Conservation (phyloP, 2,329 filamentous ascomycete genomes). For the Talaromyces verruculosus region DNA sequence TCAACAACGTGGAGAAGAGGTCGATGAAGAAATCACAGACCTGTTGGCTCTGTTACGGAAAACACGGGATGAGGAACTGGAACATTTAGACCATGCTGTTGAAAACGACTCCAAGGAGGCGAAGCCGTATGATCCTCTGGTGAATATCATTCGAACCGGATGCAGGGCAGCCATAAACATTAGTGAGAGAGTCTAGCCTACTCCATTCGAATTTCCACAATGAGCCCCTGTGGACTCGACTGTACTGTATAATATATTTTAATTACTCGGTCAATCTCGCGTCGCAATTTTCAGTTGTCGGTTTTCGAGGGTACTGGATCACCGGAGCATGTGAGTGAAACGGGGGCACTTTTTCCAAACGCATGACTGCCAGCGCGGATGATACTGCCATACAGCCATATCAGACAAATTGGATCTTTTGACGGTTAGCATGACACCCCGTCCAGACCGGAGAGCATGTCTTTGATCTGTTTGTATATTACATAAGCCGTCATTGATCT, state of each 20-base stretch:
- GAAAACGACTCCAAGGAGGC: slow-evolving; percentile 90
- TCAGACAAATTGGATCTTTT: not conserved
- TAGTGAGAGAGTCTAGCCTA: slow-evolving; percentile 51
- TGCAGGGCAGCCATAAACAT: slow-evolving; percentile 93
- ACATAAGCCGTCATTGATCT: too few species aligned
- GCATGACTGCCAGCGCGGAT: not conserved
- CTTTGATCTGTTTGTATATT: not conserved
- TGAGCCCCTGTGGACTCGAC: not conserved
- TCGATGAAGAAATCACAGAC: slow-evolving; percentile 73
- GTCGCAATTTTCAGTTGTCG: not conserved
- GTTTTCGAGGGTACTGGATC: not conserved
- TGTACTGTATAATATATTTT: not conserved
- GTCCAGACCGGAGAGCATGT: not conserved
- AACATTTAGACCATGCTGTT: slow-evolving; percentile 93
- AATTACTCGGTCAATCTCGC: not conserved
- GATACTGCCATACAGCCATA: not conserved
- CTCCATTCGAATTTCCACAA: not conserved
- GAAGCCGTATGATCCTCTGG: slow-evolving; percentile 83
- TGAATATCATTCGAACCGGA: slow-evolving; percentile 81
- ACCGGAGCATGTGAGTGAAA: not conserved
- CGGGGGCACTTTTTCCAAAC: not conserved
- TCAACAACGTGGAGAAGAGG: slow-evolving; percentile 73
- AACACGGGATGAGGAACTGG: slow-evolving; percentile 92
- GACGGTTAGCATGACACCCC: not conserved
- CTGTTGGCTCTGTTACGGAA: slow-evolving; percentile 72